Percentiles rank a stretch among this genome's conserved stretches.
Evolutionary conservation across 768 basidiomycete genomes (phyloP).

Genomic region (Termitomyces sp.): DNA sequence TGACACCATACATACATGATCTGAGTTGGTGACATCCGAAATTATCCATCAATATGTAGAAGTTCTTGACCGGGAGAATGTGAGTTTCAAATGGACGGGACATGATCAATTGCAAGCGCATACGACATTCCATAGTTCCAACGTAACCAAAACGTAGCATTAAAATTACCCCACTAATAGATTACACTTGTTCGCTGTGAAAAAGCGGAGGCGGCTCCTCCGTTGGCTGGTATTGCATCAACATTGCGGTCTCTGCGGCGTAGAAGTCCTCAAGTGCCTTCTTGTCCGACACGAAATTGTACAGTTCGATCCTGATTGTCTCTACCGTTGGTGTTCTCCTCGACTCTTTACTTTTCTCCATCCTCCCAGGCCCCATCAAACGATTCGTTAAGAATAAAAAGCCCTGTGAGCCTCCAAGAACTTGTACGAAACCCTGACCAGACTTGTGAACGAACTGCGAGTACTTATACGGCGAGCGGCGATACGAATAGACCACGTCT

Average conservation of each 20-base stretch:
- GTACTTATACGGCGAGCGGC: constrained; percentile 68
- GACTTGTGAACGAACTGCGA: constrained; percentile 92
- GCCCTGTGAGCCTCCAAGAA: constrained; percentile 71
- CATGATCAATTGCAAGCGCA: constrained; percentile 53
- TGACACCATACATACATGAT: too few relatives aligned
- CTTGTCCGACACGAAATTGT: constrained; percentile 61
- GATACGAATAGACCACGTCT: constrained; percentile 87
- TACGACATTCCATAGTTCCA: constrained; percentile 44
- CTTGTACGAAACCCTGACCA: constrained; percentile 88
- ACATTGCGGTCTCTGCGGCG: constrained; percentile 56
- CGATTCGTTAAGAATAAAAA: constrained; percentile 90
- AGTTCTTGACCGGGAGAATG: too few relatives aligned
- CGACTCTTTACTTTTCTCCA: constrained; percentile 56
- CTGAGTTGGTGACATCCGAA: too few relatives aligned
- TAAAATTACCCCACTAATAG: background rate
- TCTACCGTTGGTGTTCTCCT: constrained; percentile 57
- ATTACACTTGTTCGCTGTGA: background rate
- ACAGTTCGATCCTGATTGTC: constrained; percentile 52
- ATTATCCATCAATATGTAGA: too few relatives aligned
- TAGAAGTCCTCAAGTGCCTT: constrained; percentile 60
- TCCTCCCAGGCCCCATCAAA: constrained; percentile 66
- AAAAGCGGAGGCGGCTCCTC: constrained; percentile 54
- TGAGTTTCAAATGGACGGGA: constrained; percentile 55
- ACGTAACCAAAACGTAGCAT: constrained; percentile 5
- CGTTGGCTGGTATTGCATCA: constrained; percentile 25